Percentiles rank a stretch among this genome's conserved stretches.
These are phyloP conservation scores for Cucurbitaria berberidis DNA, from an alignment of 2,329 filamentous ascomycete species.

Conservation along the genomic window DNA sequence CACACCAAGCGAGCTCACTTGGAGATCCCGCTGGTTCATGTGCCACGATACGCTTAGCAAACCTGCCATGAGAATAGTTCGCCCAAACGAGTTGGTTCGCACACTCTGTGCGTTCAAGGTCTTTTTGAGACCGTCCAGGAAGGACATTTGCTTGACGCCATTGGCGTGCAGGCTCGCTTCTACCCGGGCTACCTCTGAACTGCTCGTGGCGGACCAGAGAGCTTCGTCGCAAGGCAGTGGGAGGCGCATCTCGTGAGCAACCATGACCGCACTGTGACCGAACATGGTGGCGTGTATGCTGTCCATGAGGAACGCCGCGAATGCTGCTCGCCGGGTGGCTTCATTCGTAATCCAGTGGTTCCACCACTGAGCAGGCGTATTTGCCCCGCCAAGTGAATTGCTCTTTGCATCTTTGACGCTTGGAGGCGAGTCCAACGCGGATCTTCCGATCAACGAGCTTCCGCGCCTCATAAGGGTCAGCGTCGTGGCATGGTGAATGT, in stretches of 20 bases:
- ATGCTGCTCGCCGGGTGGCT: constrained; percentile 85
- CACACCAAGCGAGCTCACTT: constrained; percentile 85
- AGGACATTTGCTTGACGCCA: constrained; percentile 82
- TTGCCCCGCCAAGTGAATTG: constrained; percentile 56
- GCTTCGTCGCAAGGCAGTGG: constrained; percentile 91
- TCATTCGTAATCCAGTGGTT: constrained; percentile 95
- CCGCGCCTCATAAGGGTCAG: constrained; percentile 94
- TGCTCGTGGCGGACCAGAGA: constrained; percentile 88
- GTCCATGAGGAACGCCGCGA: constrained; percentile 93
- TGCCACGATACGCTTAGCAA: constrained; percentile 95
- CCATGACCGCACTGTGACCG: constrained; percentile 95
- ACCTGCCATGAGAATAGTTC: constrained; percentile 92
- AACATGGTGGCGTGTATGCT: constrained; percentile 98
- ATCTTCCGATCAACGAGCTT: constrained; percentile 85
- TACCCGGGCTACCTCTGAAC: constrained; percentile 82
- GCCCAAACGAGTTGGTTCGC: constrained; percentile 89
- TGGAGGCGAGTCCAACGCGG: constrained; percentile 82
- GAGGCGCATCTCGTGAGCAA: constrained; percentile 91
- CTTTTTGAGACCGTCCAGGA: constrained; percentile 88
- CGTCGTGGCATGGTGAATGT: constrained; percentile 95
- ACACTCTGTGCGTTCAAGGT: constrained; percentile 87
- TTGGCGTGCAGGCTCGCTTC: constrained; percentile 81
- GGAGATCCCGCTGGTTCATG: constrained; percentile 94
- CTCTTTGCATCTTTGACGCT: constrained; percentile 69
- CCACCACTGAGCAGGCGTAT: constrained; percentile 90